Conservation (phyloP, 495 filamentous ascomycete species). For the Terfezia claveryi region DNA sequence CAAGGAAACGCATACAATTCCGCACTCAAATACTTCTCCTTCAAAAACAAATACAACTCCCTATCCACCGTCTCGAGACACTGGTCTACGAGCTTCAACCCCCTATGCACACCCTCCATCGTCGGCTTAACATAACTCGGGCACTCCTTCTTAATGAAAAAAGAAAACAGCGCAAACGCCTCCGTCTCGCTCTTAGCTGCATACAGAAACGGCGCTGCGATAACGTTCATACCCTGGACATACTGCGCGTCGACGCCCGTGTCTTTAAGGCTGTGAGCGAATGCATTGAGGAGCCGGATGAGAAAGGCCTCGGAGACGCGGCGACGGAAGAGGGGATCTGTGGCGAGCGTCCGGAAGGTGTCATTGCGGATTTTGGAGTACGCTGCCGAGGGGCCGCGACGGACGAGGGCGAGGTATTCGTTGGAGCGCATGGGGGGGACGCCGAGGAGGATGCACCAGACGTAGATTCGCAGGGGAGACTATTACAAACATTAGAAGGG, state of each 20-base stretch:
- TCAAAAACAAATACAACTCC: slow-evolving; percentile 62
- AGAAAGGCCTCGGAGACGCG: slow-evolving; percentile 87
- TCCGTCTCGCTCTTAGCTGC: slow-evolving; percentile 85
- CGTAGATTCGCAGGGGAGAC: slow-evolving; percentile 85
- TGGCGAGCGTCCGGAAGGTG: slow-evolving; percentile 86
- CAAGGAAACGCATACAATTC: slow-evolving; percentile 94
- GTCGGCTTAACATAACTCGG: slow-evolving; percentile 86
- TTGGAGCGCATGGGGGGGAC: slow-evolving; percentile 65
- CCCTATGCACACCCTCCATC: slow-evolving; percentile 94
- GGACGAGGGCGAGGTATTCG: slow-evolving; percentile 69
- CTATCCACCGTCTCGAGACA: slow-evolving; percentile 76
- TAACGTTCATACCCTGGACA: slow-evolving; percentile 98
- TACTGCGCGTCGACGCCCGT: slow-evolving; percentile 41
- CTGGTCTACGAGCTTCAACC: slow-evolving; percentile 72
- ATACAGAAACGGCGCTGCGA: slow-evolving; percentile 93
- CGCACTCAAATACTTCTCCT: slow-evolving; percentile 64
- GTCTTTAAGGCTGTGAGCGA: slow-evolving; percentile 85
- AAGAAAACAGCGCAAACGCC: slow-evolving; percentile 76
- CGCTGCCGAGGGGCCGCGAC: slow-evolving; percentile 77
- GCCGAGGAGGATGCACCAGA: slow-evolving; percentile 83
- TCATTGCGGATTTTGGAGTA: slow-evolving; percentile 97
- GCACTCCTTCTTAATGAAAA: slow-evolving; percentile 69
- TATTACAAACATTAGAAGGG: slow-evolving; percentile 19
- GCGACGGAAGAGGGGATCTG: slow-evolving; percentile 84
- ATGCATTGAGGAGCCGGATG: slow-evolving; percentile 85